Base-by-base conservation (phyloP, 2,329 filamentous ascomycete genomes). In the Paramyrothecium roridum region DNA sequence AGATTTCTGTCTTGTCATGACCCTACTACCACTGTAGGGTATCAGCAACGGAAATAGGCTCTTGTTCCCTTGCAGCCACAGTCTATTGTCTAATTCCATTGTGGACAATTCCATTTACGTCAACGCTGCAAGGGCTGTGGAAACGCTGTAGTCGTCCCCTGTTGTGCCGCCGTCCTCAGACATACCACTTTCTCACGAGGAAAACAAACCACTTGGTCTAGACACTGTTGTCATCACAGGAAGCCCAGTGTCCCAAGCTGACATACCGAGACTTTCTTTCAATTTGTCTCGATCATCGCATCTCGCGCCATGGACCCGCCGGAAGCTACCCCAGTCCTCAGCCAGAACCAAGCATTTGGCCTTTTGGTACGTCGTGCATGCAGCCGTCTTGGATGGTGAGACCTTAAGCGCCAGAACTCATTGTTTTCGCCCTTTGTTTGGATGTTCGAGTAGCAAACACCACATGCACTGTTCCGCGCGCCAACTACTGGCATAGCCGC, bases 281-380 rank as follows among this genome's bases (percentile, higher is more conserved):
- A 43, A 16, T 19, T 43, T 48, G 19, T 48, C 46, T 48, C 17
- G 12, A 8, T 21, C 46, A 48, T 23, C 46, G 37, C n/a, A 45
- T 20, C 46, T 8, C 46, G 19, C 11, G 12, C 49, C 26, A 51
- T 51, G 49, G n/a, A 11, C 11, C 21, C 30, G 26, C 49, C n/a
- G n/a, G n/a, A 40, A 34, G 17, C 30, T 16, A 30, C 10, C 33
- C 30, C 49, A n/a, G 30, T 47, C 20, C 54, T 67, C 52, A 56
- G 55, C 21, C 60, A 63, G 51, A 33, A 49, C 8, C 63, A 63
- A 30, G 66, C 67, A n/a, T 63, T 68, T 50, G 58, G 61, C 48
- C 59, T 70, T 33, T 57, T 71, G 57, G 68, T 70, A 61, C 64
- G 67, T 43, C 37, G 37, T 43, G n/a, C 37, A 43, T 43, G 12